These are phyloP conservation scores for Monilinia fructigena DNA, from an alignment of 2,329 filamentous ascomycete genomes.

Conservation along the genomic window DNA sequence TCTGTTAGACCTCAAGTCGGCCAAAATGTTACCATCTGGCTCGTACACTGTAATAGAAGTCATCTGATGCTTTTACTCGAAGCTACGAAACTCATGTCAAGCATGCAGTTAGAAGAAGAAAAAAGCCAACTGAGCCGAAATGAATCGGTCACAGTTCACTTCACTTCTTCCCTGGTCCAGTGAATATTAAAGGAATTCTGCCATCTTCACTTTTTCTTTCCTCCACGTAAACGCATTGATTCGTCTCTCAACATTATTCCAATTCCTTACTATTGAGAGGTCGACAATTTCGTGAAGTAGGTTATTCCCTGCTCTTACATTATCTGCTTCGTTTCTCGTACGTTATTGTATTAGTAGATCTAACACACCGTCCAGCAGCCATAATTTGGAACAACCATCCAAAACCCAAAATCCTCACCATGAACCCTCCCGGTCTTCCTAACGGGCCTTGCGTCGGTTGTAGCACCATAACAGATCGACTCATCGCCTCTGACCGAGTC, in stretches of 20 bases:
- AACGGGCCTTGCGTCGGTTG: slow-evolving; percentile 5
- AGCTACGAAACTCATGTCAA: neutral
- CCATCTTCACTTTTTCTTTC: neutral
- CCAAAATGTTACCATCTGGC: neutral
- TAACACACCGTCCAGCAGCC: neutral
- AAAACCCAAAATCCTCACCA: neutral
- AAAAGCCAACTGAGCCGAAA: neutral
- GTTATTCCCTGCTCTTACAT: neutral
- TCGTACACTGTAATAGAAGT: neutral
- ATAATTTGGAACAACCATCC: neutral
- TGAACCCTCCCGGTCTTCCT: neutral
- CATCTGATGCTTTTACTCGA: neutral
- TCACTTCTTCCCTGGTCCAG: neutral
- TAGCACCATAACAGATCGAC: slow-evolving; percentile 9
- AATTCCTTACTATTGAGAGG: neutral
- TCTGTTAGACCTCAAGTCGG: neutral
- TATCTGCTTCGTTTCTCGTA: neutral
- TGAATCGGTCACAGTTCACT: neutral
- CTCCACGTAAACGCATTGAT: neutral
- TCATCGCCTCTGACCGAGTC: slow-evolving; percentile 1
- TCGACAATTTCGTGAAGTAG: neutral
- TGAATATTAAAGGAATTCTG: no score
- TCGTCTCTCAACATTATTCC: neutral
- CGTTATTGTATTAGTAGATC: neutral
- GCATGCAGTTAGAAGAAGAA: neutral